phyloP scores from a whole-genome alignment of 148 eudicot genomes.

The Spergularia bocconei region DNA sequence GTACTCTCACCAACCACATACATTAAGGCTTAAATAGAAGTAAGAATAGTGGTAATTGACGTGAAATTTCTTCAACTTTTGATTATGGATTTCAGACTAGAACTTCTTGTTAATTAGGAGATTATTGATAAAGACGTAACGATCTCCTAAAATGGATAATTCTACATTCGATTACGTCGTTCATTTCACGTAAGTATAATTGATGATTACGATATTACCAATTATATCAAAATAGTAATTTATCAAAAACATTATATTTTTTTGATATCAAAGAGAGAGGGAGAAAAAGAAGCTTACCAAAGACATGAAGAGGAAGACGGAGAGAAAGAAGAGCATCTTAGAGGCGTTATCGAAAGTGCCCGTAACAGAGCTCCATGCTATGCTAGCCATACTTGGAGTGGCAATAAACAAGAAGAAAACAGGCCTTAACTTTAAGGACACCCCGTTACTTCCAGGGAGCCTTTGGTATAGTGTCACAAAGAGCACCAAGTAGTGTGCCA shows the following conservation, averaged over 20 bases:
- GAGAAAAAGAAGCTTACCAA: slow-evolving; percentile 31
- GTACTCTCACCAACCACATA: not conserved
- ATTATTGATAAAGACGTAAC: too few species aligned
- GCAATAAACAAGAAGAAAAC: slow-evolving; percentile 57
- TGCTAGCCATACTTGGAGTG: slow-evolving; percentile 66
- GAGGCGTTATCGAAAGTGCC: slow-evolving; percentile 44
- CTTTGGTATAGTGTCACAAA: slow-evolving; percentile 67
- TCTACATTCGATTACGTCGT: too few species aligned
- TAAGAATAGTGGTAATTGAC: too few species aligned
- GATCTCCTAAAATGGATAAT: too few species aligned
- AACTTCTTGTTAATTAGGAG: too few species aligned
- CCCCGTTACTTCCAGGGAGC: slow-evolving; percentile 42
- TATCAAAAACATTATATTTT: too few species aligned
- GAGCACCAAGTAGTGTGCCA: slow-evolving; percentile 66
- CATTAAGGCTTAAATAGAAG: not conserved
- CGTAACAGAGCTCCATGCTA: slow-evolving; percentile 52
- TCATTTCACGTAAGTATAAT: too few species aligned
- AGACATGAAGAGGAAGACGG: slow-evolving; percentile 55
- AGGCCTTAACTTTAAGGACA: slow-evolving; percentile 46
- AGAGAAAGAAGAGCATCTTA: slow-evolving; percentile 66
- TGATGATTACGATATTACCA: too few species aligned
- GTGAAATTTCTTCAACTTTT: too few species aligned
- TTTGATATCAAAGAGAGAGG: not conserved
- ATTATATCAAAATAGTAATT: too few species aligned
- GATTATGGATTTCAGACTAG: too few species aligned